These are phyloP conservation scores for Ascochyta clinopodiicola DNA, from an alignment of 2,329 filamentous ascomycete species.

Conservation along the genomic window DNA sequence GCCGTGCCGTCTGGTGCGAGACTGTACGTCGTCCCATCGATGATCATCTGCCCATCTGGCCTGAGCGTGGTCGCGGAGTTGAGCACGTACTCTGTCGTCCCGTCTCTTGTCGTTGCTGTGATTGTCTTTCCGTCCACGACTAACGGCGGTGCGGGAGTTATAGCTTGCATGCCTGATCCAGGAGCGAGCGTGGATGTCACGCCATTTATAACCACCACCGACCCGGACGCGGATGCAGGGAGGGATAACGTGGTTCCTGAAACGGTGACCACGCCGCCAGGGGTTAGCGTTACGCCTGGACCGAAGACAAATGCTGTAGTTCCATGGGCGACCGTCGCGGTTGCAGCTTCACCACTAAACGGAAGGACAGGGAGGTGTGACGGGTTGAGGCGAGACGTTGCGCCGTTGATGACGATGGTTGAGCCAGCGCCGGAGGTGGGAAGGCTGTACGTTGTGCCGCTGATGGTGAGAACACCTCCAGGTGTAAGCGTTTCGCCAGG, in stretches of 20 bases:
- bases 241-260: constrained; percentile 40
- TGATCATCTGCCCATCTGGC: constrained; percentile 31
- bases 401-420: constrained; percentile 38
- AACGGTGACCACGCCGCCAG: constrained; percentile 34
- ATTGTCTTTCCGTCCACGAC: constrained; percentile 39
- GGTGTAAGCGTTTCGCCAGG: constrained; percentile 28
- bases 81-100: constrained; percentile 36
- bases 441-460: constrained; percentile 33
- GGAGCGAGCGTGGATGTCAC: constrained; percentile 30
- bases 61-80: constrained; percentile 30
- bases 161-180: constrained; percentile 3
- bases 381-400: constrained; percentile 27
- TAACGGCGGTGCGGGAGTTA: constrained; percentile 31
- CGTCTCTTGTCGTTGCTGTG: constrained; percentile 29
- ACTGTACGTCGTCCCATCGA: constrained; percentile 40
- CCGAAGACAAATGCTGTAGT: constrained; percentile 37
- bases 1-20: constrained; percentile 36
- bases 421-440: constrained; percentile 25
- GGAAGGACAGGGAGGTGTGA: constrained; percentile 23
- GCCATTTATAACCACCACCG: constrained; percentile 38
- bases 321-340: constrained; percentile 25
- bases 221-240: constrained; percentile 31
- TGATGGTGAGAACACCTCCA: constrained; percentile 24
- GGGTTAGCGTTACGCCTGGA: constrained; percentile 33
- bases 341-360: constrained; percentile 14